Conservation (phyloP, 1,139 yeast genomes). For the Pichia sp. region DNA sequence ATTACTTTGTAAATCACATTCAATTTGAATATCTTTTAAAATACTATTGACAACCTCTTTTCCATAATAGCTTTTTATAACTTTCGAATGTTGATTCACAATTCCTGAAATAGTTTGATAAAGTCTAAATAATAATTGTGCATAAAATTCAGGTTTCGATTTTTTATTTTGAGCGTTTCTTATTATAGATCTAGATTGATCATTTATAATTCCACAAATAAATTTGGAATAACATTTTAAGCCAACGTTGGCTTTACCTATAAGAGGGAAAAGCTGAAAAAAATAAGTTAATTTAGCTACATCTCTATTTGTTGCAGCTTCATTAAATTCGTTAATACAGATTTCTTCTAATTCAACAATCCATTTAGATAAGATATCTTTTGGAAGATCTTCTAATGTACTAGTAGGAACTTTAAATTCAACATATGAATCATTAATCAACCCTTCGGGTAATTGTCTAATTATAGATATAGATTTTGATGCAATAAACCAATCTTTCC, state of each 20-base stretch:
- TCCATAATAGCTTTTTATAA: constrained; percentile 70
- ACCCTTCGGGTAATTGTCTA: constrained; percentile 44
- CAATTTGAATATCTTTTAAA: constrained; percentile 69
- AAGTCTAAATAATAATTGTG: constrained; percentile 64
- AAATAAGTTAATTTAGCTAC: constrained; percentile 67
- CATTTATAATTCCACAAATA: constrained; percentile 77
- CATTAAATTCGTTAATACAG: constrained; percentile 58
- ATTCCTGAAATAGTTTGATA: constrained; percentile 83
- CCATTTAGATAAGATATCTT: constrained; percentile 51
- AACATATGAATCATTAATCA: constrained; percentile 66
- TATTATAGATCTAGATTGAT: constrained; percentile 63
- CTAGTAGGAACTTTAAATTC: constrained; percentile 82
- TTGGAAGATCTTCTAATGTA: constrained; percentile 82
- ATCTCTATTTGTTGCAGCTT: constrained; percentile 62
- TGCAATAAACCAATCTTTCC: constrained; percentile 65
- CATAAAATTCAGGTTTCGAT: constrained; percentile 44
- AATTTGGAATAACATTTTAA: constrained; percentile 76
- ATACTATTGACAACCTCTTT: constrained; percentile 59
- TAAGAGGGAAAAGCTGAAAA: constrained; percentile 83
- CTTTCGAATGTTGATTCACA: constrained; percentile 77
- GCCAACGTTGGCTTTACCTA: constrained; percentile 68
- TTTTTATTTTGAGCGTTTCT: constrained; percentile 32
- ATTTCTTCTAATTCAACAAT: constrained; percentile 48
- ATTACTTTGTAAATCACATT: constrained; percentile 88
- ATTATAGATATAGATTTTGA: constrained; percentile 57